Conservation (phyloP, 1,139 yeast species). For the Magnusiomyces paraingens region DNA sequence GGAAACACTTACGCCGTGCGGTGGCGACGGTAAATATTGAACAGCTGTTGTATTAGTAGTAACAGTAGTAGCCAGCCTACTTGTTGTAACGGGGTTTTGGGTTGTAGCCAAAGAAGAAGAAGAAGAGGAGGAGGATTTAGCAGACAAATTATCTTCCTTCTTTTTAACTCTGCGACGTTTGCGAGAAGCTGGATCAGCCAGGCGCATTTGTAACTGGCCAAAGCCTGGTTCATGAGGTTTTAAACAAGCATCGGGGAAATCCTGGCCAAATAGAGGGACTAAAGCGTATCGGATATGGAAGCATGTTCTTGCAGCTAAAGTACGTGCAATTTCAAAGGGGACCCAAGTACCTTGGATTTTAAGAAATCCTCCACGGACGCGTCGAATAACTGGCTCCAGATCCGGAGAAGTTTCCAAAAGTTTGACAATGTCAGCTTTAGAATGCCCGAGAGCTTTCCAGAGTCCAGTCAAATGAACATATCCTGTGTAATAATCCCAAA, state of each 20-base stretch:
- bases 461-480: slow-evolving; percentile 85
- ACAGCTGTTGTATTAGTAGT: too few species aligned
- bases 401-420: slow-evolving; percentile 59
- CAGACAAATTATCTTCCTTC: too few species aligned
- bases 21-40: too few species aligned
- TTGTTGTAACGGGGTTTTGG: too few species aligned
- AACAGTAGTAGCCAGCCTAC: too few species aligned
- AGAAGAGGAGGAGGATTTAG: neutral
- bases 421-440: slow-evolving; percentile 72
- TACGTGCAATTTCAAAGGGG: slow-evolving; percentile 62
- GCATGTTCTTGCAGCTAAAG: slow-evolving; percentile 69
- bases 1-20: too few species aligned
- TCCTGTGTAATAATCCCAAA: slow-evolving; percentile 88
- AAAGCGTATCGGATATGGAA: slow-evolving; percentile 69
- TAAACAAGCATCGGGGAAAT: slow-evolving; percentile 66
- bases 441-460: slow-evolving; percentile 75
- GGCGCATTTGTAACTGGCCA: slow-evolving; percentile 48
- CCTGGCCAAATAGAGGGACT: slow-evolving; percentile 72
- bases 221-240: slow-evolving; percentile 60
- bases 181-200: slow-evolving; percentile 5
- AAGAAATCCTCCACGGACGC: slow-evolving; percentile 86
- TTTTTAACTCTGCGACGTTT: slow-evolving; percentile 6
- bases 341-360: slow-evolving; percentile 96
- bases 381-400: slow-evolving; percentile 56
- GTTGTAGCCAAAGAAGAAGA: neutral